Evolutionary conservation across 2,329 filamentous ascomycete species (phyloP).

Genomic region (Aspergillus brunneoviolaceus): DNA sequence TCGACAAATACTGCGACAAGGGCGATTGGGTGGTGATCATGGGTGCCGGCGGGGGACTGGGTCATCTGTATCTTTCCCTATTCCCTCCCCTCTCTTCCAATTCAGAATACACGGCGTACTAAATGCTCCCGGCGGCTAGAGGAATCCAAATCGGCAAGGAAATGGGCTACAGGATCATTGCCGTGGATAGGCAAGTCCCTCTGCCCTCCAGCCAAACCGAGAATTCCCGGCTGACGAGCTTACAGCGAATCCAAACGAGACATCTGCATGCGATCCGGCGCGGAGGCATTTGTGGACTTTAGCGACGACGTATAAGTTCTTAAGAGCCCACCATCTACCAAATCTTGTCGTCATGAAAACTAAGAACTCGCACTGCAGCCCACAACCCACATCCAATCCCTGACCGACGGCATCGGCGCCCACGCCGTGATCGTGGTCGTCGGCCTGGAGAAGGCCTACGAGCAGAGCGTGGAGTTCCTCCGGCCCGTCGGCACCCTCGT

Average conservation of each 20-base stretch:
- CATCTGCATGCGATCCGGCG: constrained; percentile 19
- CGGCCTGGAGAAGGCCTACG: constrained; percentile 39
- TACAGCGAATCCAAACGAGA: constrained; percentile 17
- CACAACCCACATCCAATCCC: constrained; percentile 10
- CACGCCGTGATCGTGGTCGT: constrained; percentile 43
- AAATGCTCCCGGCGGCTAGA: neutral
- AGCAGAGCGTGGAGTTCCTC: constrained; percentile 35
- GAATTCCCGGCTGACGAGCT: neutral
- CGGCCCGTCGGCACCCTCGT: constrained; percentile 42
- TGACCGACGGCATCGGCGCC: constrained; percentile 40
- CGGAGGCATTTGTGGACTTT: constrained; percentile 22
- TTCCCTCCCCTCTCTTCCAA: fast-evolving
- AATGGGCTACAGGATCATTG: constrained; percentile 13
- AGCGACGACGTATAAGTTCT: constrained; percentile 22
- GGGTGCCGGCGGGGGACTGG: constrained; percentile 15
- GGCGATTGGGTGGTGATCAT: constrained; percentile 16
- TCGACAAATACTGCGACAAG: constrained; percentile 8
- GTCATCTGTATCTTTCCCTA: constrained; percentile 7
- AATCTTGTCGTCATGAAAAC: neutral
- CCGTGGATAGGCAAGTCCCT: constrained; percentile 1
- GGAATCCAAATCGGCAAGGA: constrained; percentile 14
- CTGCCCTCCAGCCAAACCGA: no score
- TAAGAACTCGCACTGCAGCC: neutral
- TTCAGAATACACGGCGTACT: no score
- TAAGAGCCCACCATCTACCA: neutral